Evolutionary conservation across 192 early-diverging fungal species (phyloP).

Genomic region (Radiomyces spectabilis): DNA sequence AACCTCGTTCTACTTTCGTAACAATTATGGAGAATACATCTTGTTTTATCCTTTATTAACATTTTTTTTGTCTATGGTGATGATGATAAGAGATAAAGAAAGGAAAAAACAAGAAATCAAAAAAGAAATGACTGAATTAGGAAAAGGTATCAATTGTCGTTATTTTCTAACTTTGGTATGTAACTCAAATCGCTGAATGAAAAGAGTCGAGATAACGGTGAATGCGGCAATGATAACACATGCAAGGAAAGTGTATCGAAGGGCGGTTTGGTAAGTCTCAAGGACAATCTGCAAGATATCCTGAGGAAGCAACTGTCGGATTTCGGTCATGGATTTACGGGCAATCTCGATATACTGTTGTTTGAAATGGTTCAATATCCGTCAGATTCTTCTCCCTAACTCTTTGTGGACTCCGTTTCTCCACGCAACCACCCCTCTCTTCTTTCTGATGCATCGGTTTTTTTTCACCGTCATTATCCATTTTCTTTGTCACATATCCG

Average conservation of each 20-base stretch:
- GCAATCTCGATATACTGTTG: constrained; percentile 14
- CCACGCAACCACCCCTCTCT: too few relatives aligned
- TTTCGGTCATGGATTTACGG: constrained; percentile 15
- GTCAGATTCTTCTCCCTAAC: too few relatives aligned
- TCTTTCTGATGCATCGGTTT: too few relatives aligned
- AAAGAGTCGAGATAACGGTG: constrained; percentile 3
- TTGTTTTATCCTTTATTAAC: too few relatives aligned
- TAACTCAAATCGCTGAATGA: constrained; percentile 4
- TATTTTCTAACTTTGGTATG: not conserved
- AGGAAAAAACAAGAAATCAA: not conserved
- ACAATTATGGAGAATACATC: too few relatives aligned
- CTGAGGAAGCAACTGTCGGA: not conserved
- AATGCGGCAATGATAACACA: not conserved
- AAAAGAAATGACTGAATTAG: not conserved
- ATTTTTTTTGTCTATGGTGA: too few relatives aligned
- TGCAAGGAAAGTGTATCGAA: not conserved
- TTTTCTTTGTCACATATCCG: too few relatives aligned
- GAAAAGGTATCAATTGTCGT: not conserved
- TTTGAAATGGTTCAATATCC: too few relatives aligned
- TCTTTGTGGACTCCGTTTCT: too few relatives aligned
- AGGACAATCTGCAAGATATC: constrained; percentile 3
- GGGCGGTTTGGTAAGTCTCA: constrained; percentile 1
- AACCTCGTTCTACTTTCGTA: too few relatives aligned
- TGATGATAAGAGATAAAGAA: not conserved
- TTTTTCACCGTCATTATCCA: too few relatives aligned